Conservation (phyloP, 208 protist genomes). For the Strigomonas culicis region DNA sequence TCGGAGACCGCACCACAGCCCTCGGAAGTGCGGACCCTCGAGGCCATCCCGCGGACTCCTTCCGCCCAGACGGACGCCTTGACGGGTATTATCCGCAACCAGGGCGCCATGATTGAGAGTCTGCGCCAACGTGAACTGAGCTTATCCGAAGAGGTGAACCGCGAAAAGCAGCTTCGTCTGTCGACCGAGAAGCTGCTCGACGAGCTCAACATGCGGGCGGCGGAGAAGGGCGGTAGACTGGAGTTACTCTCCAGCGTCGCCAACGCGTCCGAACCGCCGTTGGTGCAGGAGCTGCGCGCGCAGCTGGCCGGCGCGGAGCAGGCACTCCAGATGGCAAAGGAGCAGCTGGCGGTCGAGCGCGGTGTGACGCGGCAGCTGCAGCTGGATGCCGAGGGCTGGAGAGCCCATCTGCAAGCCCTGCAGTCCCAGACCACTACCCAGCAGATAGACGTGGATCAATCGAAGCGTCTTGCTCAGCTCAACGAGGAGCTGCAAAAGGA, state of each 20-base stretch:
- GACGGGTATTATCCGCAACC: conserved; percentile 57
- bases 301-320: conserved; percentile 50
- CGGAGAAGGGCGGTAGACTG: conserved; percentile 61
- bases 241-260: conserved; percentile 36
- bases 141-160: conserved; percentile 58
- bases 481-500: conserved; percentile 62
- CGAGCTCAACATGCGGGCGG: conserved; percentile 27
- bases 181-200: conserved; percentile 41
- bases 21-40: not conserved
- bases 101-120: conserved; percentile 74
- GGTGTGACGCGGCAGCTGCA: conserved; percentile 35
- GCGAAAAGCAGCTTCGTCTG: conserved; percentile 31
- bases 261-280: conserved; percentile 25
- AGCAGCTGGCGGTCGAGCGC: conserved; percentile 56
- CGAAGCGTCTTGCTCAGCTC: conserved; percentile 45
- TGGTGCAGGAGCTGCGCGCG: conserved; percentile 61
- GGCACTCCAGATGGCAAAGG: conserved; percentile 43
- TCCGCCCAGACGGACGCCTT: conserved; percentile 13
- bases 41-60: not conserved
- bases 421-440: conserved; percentile 49
- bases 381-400: conserved; percentile 57
- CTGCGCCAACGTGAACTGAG: conserved; percentile 65
- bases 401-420: conserved; percentile 45
- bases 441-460: conserved; percentile 52
- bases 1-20: not conserved